Conservation (phyloP, 345 rosid genomes). For the Arabidopsis arenosa region DNA sequence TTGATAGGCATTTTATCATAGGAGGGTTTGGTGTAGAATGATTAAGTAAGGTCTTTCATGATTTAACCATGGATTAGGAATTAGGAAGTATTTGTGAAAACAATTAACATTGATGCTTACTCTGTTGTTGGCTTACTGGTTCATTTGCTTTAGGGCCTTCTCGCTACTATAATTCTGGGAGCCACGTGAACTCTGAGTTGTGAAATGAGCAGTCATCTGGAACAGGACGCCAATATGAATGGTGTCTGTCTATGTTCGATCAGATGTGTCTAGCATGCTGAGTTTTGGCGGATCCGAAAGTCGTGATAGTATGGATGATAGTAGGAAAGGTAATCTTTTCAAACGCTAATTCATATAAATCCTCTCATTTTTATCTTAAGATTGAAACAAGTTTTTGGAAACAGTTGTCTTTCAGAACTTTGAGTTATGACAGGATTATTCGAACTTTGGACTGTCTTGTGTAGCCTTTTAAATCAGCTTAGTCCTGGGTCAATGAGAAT, state of each 20-base stretch:
- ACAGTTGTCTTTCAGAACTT: background rate
- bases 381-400: background rate
- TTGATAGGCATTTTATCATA: background rate
- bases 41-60: background rate
- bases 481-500: slow-evolving; percentile 54
- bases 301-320: slow-evolving; percentile 43
- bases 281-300: slow-evolving; percentile 48
- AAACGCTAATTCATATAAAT: background rate
- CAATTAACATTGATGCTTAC: background rate
- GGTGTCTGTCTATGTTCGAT: slow-evolving; percentile 44
- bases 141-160: slow-evolving; percentile 41
- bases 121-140: slow-evolving; percentile 6
- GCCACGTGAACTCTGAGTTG: slow-evolving; percentile 24
- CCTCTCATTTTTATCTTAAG: background rate
- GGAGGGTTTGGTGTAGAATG: slow-evolving; percentile 16
- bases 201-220: slow-evolving; percentile 21
- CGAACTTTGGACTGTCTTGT: slow-evolving; percentile 49
- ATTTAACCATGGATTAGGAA: background rate
- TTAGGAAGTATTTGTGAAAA: background rate
- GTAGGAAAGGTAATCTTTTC: slow-evolving; percentile 47
- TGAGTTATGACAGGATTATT: background rate
- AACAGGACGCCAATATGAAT: slow-evolving; percentile 33
- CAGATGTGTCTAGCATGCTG: slow-evolving; percentile 46
- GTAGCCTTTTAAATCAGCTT: slow-evolving; percentile 66
- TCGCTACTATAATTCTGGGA: slow-evolving; percentile 24